Evolutionary conservation across 441 rosid species (phyloP).

Genomic region (Pelargonium myrrhifolium): DNA sequence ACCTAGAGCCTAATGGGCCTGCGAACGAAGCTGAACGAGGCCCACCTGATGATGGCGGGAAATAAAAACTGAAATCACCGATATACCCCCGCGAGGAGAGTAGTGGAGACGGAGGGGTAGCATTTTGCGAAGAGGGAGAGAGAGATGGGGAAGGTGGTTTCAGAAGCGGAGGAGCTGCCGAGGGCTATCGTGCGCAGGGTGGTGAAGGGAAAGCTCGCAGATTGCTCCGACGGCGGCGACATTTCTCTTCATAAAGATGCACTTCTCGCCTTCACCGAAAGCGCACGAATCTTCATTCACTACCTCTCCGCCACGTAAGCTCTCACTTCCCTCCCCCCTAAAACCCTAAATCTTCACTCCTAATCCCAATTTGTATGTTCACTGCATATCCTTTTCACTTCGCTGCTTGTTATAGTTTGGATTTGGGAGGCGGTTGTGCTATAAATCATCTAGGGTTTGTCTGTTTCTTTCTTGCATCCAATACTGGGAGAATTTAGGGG

Average conservation of each 20-base stretch:
- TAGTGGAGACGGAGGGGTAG: too few relatives aligned
- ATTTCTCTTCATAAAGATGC: slow-evolving; percentile 71
- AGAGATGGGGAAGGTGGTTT: slow-evolving; percentile 45
- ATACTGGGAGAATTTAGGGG: too few relatives aligned
- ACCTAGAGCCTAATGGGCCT: neutral
- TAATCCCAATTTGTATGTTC: neutral
- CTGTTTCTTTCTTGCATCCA: neutral
- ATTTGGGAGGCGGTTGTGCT: too few relatives aligned
- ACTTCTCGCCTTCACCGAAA: slow-evolving; percentile 72
- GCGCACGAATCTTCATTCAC: slow-evolving; percentile 92
- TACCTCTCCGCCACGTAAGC: slow-evolving; percentile 82
- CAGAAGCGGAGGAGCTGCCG: slow-evolving; percentile 73
- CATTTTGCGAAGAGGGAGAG: neutral
- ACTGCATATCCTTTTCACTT: neutral
- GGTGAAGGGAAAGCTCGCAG: slow-evolving; percentile 76
- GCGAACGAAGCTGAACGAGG: neutral
- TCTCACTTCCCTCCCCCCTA: neutral
- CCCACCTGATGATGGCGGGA: neutral
- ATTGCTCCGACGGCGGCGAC: slow-evolving; percentile 60
- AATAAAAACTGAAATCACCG: neutral
- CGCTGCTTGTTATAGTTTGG: neutral
- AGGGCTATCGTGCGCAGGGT: slow-evolving; percentile 76
- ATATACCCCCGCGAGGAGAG: too few relatives aligned
- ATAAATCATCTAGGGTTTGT: neutral
- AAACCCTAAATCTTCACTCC: neutral